These are phyloP conservation scores for Mollisiaceae sp. DNA, from an alignment of 2,329 filamentous ascomycete species.

Conservation along the genomic window DNA sequence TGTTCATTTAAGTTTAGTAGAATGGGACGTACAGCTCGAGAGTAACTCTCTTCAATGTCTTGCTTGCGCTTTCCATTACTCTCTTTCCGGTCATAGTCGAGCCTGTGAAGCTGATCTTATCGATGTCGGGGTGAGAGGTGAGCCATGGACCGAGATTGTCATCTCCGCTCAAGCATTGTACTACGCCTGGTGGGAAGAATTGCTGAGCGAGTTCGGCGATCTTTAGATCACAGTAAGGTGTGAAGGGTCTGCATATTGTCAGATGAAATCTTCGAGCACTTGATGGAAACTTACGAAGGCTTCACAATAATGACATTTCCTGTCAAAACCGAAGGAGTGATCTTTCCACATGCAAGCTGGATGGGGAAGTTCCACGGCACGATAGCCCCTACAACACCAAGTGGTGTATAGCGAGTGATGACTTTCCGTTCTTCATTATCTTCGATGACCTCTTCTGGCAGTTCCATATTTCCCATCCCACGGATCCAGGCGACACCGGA, in stretches of 20 bases:
- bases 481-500: slow-evolving; percentile 13
- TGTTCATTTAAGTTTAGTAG: too few species aligned
- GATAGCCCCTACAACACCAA: slow-evolving; percentile 59
- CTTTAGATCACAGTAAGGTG: slow-evolving; percentile 57
- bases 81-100: slow-evolving; percentile 55
- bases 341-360: slow-evolving; percentile 55
- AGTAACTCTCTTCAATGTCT: slow-evolving; percentile 52
- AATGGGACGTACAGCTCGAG: slow-evolving; percentile 38
- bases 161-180: slow-evolving; percentile 61
- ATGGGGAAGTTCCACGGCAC: slow-evolving; percentile 65
- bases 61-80: slow-evolving; percentile 55
- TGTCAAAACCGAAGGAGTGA: slow-evolving; percentile 54
- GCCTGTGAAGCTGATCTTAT: slow-evolving; percentile 64
- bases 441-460: slow-evolving; percentile 23
- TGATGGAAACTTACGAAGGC: slow-evolving; percentile 48
- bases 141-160: slow-evolving; percentile 59
- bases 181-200: slow-evolving; percentile 58
- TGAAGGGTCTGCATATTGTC: slow-evolving; percentile 48
- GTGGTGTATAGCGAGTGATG: slow-evolving; percentile 51
- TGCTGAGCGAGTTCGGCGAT: slow-evolving; percentile 55
- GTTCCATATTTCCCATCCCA: slow-evolving; percentile 12
- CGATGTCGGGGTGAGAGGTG: slow-evolving; percentile 57
- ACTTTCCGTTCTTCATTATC: slow-evolving; percentile 41
- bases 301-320: slow-evolving; percentile 62
- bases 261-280: not conserved